phyloP scores from a whole-genome alignment of 345 rosid species.

The Anastatica hierochuntica region DNA sequence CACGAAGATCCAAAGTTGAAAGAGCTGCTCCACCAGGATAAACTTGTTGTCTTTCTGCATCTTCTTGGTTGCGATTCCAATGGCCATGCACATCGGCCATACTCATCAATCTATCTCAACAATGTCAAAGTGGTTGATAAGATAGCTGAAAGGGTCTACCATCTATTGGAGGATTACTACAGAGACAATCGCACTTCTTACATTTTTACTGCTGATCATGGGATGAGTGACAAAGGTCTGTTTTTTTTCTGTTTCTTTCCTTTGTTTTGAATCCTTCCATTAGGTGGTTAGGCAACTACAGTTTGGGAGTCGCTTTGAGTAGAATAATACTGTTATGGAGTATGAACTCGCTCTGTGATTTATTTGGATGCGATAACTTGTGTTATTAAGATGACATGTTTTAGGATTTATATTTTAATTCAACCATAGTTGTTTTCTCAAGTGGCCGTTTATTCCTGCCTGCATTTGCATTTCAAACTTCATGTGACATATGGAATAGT shows the following conservation, averaged over 20 bases:
- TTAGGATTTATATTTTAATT: neutral
- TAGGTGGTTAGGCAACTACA: neutral
- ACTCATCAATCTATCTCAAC: constrained; percentile 83
- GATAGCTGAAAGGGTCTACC: constrained; percentile 65
- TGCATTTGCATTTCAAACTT: constrained; percentile 3
- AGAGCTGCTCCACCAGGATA: constrained; percentile 70
- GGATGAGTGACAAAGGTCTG: constrained; percentile 95
- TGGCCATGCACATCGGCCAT: constrained; percentile 97
- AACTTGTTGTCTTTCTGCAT: constrained; percentile 81
- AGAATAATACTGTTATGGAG: neutral
- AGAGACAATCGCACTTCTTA: constrained; percentile 84
- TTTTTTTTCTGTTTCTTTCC: neutral
- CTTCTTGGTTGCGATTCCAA: constrained; percentile 98
- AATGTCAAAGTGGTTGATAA: constrained; percentile 90
- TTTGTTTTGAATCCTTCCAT: neutral
- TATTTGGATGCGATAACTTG: constrained; percentile 1
- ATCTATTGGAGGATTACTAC: constrained; percentile 74
- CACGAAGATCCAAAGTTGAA: constrained; percentile 56
- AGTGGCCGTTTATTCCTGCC: constrained; percentile 10
- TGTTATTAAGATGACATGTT: constrained; percentile 1
- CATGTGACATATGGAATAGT: neutral
- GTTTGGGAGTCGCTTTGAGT: neutral
- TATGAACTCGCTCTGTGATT: neutral
- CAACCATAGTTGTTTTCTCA: constrained; percentile 1
- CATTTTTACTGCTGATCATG: constrained; percentile 92